Evolutionary conservation across 2,329 filamentous ascomycete species (phyloP), one percentile per base, ranked within the genome.

Genomic region (Mollisia scopiformis): DNA sequence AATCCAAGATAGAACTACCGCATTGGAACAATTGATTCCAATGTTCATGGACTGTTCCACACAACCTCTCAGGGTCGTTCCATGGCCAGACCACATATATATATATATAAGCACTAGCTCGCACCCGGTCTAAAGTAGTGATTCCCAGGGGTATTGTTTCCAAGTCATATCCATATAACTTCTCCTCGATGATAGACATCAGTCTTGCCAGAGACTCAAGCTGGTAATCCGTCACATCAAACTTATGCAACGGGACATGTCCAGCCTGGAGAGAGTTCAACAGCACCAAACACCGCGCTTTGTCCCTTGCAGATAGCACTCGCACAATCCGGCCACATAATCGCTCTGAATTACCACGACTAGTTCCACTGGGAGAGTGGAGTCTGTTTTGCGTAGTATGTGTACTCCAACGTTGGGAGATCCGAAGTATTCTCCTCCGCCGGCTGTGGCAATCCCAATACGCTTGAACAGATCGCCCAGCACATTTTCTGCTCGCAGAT

Each of bases 141-240:
- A n/a, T n/a, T n/a, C n/a, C n/a, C n/a, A n/a, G n/a, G n/a, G n/a
- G n/a, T n/a, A n/a, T n/a, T n/a, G n/a, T n/a, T n/a, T n/a, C n/a
- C n/a, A n/a, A n/a, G n/a, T n/a, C n/a, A n/a, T n/a, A n/a, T n/a
- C n/a, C n/a, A n/a, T n/a, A n/a, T n/a, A n/a, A n/a, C n/a, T n/a
- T n/a, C n/a, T n/a, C n/a, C n/a, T n/a, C n/a, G n/a, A n/a, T n/a
- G n/a, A n/a, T n/a, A n/a, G n/a, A n/a, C n/a, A n/a, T n/a, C n/a
- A n/a, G n/a, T n/a, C n/a, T n/a, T n/a, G 79, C 76, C 39, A 82
- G 76, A 1, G 73, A 70, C 65, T 82, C 82, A 67, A 78, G 76
- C 59, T 82, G 80, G 67, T 78, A 82, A 53, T 76, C 75, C 19
- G 73, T 69, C 46, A 81, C 75, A 14, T 74, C 65, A 7, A 73